Conservation (phyloP, 83 land plant genomes). For the Isoetes engelmannii region DNA sequence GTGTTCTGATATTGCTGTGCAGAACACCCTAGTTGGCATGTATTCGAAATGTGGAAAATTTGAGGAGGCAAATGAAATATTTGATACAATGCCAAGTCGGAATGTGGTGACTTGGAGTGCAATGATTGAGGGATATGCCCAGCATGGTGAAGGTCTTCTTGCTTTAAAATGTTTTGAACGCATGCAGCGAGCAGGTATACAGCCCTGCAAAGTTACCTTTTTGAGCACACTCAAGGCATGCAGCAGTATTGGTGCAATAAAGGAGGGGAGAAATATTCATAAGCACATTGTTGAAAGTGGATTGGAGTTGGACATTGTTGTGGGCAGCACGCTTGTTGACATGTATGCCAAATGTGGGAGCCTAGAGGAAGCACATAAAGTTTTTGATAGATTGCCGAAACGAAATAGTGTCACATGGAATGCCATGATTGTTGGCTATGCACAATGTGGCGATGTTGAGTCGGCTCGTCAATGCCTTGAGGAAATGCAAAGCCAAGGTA, state of each 20-base stretch:
- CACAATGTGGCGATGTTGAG: background rate
- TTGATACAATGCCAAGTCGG: conserved; percentile 12
- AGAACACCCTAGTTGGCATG: conserved; percentile 11
- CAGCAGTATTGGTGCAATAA: background rate
- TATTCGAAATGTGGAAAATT: conserved; percentile 17
- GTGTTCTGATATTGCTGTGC: background rate
- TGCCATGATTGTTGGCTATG: background rate
- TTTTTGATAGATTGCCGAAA: conserved; percentile 1
- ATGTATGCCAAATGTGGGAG: conserved; percentile 4
- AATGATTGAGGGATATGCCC: conserved; percentile 21
- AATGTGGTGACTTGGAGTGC: conserved; percentile 24
- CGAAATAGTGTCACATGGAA: background rate
- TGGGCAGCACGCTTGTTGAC: background rate
- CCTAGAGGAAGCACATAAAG: background rate
- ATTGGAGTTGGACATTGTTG: background rate
- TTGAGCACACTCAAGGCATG: background rate
- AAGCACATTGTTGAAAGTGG: background rate
- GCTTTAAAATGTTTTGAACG: conserved; percentile 15
- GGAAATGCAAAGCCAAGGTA: background rate
- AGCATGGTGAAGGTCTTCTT: conserved; percentile 13
- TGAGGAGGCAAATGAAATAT: conserved; percentile 3
- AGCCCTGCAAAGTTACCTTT: conserved; percentile 4
- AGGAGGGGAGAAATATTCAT: background rate
- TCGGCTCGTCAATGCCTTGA: background rate
- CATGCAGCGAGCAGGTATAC: conserved; percentile 6